These are phyloP conservation scores for Clitoria ternatea DNA, from an alignment of 306 rosid genomes.

Conservation along the genomic window DNA sequence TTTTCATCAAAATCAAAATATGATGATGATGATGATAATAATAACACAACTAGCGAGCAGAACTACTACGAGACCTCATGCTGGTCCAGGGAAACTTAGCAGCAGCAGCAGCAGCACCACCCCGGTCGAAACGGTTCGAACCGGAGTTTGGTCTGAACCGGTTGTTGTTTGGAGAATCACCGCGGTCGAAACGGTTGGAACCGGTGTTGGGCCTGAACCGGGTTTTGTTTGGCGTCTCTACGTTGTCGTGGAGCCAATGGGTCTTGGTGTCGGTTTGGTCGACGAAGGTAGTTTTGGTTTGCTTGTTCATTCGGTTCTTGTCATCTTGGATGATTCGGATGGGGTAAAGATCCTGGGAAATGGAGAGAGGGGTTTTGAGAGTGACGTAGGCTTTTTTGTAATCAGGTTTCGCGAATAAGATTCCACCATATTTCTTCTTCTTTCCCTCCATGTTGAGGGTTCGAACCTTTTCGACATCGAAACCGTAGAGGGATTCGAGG, in stretches of 20 bases:
- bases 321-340: constrained; percentile 54
- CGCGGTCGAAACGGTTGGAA: background rate
- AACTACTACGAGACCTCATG: constrained; percentile 53
- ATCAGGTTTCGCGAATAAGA: constrained; percentile 61
- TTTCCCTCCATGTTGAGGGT: constrained; percentile 89
- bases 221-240: background rate
- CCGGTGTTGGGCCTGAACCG: background rate
- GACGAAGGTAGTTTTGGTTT: constrained; percentile 44
- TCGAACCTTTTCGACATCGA: constrained; percentile 71
- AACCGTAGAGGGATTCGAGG: constrained; percentile 82
- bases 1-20: too few species aligned
- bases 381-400: constrained; percentile 88
- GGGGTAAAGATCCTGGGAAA: constrained; percentile 57
- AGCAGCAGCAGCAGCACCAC: constrained; percentile 40
- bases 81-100: constrained; percentile 79
- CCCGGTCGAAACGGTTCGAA: background rate
- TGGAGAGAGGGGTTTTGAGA: constrained; percentile 60
- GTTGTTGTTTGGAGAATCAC: too few species aligned
- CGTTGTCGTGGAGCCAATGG: constrained; percentile 69
- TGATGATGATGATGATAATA: too few species aligned
- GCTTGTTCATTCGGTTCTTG: constrained; percentile 43
- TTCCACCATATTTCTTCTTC: constrained; percentile 74
- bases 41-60: constrained; percentile 35
- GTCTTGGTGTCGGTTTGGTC: constrained; percentile 41
- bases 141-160: background rate